Base-by-base conservation (phyloP, 169 alveolate species). In the Plasmodium inui region DNA sequence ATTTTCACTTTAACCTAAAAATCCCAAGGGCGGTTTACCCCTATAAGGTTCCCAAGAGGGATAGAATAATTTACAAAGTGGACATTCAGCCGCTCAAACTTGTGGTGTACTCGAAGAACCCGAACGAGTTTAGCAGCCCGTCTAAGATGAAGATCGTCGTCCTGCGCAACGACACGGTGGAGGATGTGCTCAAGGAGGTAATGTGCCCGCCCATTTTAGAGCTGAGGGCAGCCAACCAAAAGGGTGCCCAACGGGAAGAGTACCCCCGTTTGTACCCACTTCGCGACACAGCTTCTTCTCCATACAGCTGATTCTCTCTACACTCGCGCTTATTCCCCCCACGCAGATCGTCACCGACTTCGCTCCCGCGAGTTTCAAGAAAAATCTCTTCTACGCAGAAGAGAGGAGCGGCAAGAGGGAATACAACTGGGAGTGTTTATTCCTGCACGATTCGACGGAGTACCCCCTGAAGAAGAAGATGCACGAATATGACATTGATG, bases 41-140 rank as follows among this genome's bases (percentile, higher is more conserved):
- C 28, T 50, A 74, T 73, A 85, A 85, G 30, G 55, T 46, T 30
- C 39, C 32, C 17, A 85, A 74, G 30, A 85, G 57, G 37, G 93
- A 85, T 17, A 85, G 67, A 28, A 2, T 70, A 73, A 76, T 85
- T 46, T 85, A 53, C 39, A 85, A 85, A 17, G 93, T 85, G 1
- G 93, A 85, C 44, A 76, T 85, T 3, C 93, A 85, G 44, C 93
- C 93, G 2, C 34, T 85, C n/a, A 85, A 85, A 85, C 1, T 85
- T 53, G 44, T 85, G 76, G 93, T 85, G 37, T 85, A 85, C 79
- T 85, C 93, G 28, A 85, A 85, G 44, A 50, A 85, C 70, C 84
- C 93, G 6, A 85, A 85, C 79, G 93, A 70, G 19, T 32, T 74
- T 30, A 53, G 82, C 28, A 85, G 67, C 28, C 93, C 93, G 4